Evolutionary conservation across 2,329 filamentous ascomycete genomes (phyloP), one percentile per base, ranked within the genome.

Genomic region (Dothideomycetes sp.): DNA sequence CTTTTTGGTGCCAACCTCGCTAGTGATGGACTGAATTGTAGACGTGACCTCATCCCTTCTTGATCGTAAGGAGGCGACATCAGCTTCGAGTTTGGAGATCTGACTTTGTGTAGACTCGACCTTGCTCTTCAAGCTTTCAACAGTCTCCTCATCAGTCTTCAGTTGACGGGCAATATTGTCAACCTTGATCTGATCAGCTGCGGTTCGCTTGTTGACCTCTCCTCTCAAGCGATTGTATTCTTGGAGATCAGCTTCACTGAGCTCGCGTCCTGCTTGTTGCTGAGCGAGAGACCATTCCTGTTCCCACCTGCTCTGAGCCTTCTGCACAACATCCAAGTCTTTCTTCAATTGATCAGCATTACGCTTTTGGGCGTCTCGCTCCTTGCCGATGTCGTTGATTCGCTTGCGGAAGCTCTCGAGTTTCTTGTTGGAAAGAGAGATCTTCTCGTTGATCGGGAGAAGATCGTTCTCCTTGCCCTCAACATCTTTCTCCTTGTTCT

Each of bases 371-470:
- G 75, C 70, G 32, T 88, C 80, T 13, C 81, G 78, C 55, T 95
- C 85, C 57, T 84, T 86, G 34, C 69, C 69, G 24, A 94, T 78
- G 17, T 78, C 75, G 3, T 76, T 71, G 33, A 87, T 79, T 44
- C 83, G 78, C 27, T 71, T 73, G 45, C 79, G 73, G 43, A 84
- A 75, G 46, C 72, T 76, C 36, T 80, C 76, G 25, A 86, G 70
- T 47, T 88, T 82, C 47, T 76, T 74, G 11, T 70, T 78, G 5
- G 82, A 84, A 47, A 94, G 80, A 35, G 79, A 74, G 27, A 98
- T 82, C 65, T 96, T 96, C 60, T 95, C 87, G 37, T 94, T 81
- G 45, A 96, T 78, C 0, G 91, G 91, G 6, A 96, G 78, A 4
- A 98, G 73, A 24, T 77, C 79, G 56, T 87, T 93, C 52, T 88